These are phyloP conservation scores for Spiromastix sp. DNA, from an alignment of 2,329 filamentous ascomycete genomes.

Conservation along the genomic window DNA sequence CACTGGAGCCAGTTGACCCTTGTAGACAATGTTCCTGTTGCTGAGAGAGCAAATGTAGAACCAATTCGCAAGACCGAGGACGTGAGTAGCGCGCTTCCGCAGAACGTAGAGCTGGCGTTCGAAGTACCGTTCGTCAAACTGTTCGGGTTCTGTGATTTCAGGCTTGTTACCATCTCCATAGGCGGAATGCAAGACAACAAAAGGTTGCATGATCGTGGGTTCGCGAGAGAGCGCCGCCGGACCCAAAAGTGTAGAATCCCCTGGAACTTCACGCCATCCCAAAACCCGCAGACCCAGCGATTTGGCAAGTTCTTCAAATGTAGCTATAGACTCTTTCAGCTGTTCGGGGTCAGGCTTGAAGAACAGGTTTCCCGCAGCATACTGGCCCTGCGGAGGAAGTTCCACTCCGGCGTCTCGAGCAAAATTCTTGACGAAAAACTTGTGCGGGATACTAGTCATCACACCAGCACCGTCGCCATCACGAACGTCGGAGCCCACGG, in stretches of 20 bases:
- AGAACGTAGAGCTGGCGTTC: constrained; percentile 91
- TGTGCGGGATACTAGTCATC: constrained; percentile 98
- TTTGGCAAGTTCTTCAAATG: constrained; percentile 89
- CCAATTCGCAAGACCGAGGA: constrained; percentile 94
- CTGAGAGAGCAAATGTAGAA: constrained; percentile 95
- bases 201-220: constrained; percentile 89
- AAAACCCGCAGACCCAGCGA: constrained; percentile 79
- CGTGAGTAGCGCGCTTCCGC: constrained; percentile 88
- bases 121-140: constrained; percentile 76
- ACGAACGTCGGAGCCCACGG: constrained; percentile 92
- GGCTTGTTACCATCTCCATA: constrained; percentile 77
- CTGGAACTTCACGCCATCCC: constrained; percentile 91
- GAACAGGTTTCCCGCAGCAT: constrained; percentile 95
- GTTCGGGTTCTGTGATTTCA: constrained; percentile 63
- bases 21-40: constrained; percentile 99
- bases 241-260: constrained; percentile 85
- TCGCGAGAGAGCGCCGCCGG: constrained; percentile 89
- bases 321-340: constrained; percentile 78
- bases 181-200: constrained; percentile 75
- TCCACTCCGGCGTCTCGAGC: constrained; percentile 80
- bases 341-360: constrained; percentile 94
- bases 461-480: constrained; percentile 98
- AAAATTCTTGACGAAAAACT: constrained; percentile 98
- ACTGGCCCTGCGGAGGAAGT: constrained; percentile 80
- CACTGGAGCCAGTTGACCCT: constrained; percentile 85